Percentiles rank a stretch among this genome's conserved stretches.
phyloP scores from a whole-genome alignment of 2,329 filamentous ascomycete species.

The Torrubiella hemipterigena region DNA sequence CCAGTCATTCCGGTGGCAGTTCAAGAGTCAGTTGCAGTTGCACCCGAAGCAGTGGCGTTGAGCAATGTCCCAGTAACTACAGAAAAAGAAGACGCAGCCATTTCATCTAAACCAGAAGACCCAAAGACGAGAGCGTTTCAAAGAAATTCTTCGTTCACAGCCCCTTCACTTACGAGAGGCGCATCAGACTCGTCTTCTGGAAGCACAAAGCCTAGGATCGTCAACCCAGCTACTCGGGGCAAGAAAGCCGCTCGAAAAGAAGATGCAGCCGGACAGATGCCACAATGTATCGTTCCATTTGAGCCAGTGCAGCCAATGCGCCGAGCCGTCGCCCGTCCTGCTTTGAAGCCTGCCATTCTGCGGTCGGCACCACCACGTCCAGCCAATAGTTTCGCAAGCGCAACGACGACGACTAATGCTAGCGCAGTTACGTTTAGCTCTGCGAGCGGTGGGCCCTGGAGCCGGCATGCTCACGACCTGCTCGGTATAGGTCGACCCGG shows the following conservation, averaged over 20 bases:
- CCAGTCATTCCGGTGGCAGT: too few relatives aligned
- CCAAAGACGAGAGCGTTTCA: too few relatives aligned
- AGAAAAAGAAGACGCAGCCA: too few relatives aligned
- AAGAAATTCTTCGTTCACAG: not conserved
- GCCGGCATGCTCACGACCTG: slow-evolving; percentile 54
- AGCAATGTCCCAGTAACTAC: too few relatives aligned
- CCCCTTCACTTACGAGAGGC: not conserved
- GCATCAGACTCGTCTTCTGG: not conserved
- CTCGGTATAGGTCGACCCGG: slow-evolving; percentile 51
- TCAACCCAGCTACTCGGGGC: slow-evolving; percentile 39
- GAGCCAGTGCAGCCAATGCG: slow-evolving; percentile 11
- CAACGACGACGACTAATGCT: slow-evolving; percentile 3
- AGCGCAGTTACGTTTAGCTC: slow-evolving; percentile 22
- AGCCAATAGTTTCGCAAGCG: too few relatives aligned
- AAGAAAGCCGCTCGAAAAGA: slow-evolving; percentile 39
- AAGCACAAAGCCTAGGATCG: slow-evolving; percentile 13
- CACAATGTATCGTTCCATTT: slow-evolving; percentile 27
- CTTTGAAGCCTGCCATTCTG: not conserved
- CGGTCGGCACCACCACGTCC: too few relatives aligned
- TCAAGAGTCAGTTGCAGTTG: too few relatives aligned
- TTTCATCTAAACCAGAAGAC: too few relatives aligned
- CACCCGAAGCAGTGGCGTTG: too few relatives aligned
- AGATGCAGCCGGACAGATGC: slow-evolving; percentile 36
- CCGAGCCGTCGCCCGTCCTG: not conserved
- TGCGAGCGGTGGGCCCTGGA: slow-evolving; percentile 54